Conservation (phyloP, 2,329 filamentous ascomycete genomes). For the Sclerotinia spermophila region DNA sequence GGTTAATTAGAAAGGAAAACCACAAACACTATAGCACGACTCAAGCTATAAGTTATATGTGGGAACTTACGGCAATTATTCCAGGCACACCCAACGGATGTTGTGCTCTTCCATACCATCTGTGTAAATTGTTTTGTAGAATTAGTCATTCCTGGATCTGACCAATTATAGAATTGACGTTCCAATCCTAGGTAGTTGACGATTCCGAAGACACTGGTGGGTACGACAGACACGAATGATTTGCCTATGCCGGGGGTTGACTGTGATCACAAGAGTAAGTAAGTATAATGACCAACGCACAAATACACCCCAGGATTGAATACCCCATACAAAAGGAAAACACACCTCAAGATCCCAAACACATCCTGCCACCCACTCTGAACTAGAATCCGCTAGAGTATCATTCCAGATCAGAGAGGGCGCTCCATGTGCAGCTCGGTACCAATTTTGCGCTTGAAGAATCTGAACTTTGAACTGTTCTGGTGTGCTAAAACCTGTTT, state of each 20-base stretch:
- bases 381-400: neutral
- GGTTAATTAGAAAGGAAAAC: neutral
- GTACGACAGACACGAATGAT: neutral
- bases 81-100: neutral
- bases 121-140: constrained; percentile 1
- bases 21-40: fast-evolving
- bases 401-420: neutral
- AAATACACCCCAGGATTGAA: fast-evolving
- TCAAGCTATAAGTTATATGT: too few species aligned
- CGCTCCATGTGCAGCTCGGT: constrained; percentile 1
- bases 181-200: neutral
- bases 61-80: constrained; percentile 4
- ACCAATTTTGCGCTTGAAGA: neutral
- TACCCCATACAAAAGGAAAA: neutral
- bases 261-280: neutral
- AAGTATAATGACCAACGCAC: neutral
- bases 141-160: neutral
- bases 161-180: neutral
- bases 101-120: neutral
- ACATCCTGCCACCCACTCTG: neutral
- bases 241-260: neutral
- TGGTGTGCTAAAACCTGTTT: neutral
- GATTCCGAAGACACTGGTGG: neutral
- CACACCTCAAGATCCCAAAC: neutral
- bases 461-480: neutral